phyloP scores from a whole-genome alignment of 2,329 filamentous ascomycete genomes.

The Trichophyton benhamiae region DNA sequence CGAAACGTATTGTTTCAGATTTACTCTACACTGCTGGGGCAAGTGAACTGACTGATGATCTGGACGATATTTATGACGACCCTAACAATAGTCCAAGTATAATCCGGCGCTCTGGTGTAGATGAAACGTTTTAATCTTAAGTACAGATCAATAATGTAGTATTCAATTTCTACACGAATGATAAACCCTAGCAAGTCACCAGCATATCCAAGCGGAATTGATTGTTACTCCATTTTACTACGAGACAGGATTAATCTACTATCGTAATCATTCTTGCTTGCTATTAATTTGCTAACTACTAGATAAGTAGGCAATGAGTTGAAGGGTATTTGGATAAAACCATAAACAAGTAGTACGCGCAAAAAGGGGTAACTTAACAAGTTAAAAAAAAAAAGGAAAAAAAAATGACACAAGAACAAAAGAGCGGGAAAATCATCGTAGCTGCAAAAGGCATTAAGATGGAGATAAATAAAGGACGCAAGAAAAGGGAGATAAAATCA shows the following conservation, averaged over 20 bases:
- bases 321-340: not conserved
- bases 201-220: not conserved
- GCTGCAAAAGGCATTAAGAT: not conserved
- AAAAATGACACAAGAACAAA: not conserved
- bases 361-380: not conserved
- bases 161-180: not conserved
- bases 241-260: not conserved
- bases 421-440: not conserved
- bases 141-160: not conserved
- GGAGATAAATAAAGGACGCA: not conserved
- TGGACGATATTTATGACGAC: slow-evolving; percentile 19
- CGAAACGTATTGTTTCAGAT: slow-evolving; percentile 38
- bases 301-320: not conserved
- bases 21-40: slow-evolving; percentile 33
- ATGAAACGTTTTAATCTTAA: slow-evolving; percentile 34
- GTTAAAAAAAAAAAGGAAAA: not conserved
- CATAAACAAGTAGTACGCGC: not conserved
- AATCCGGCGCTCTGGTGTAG: slow-evolving; percentile 30
- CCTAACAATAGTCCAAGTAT: slow-evolving; percentile 35
- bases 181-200: not conserved
- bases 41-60: slow-evolving; percentile 20
- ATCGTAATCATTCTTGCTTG: not conserved
- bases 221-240: not conserved
- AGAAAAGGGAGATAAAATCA: not conserved
- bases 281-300: not conserved